These are phyloP conservation scores for Cenchrus fungigraminus DNA, from an alignment of 176 grass and related monocot genomes.

Conservation along the genomic window DNA sequence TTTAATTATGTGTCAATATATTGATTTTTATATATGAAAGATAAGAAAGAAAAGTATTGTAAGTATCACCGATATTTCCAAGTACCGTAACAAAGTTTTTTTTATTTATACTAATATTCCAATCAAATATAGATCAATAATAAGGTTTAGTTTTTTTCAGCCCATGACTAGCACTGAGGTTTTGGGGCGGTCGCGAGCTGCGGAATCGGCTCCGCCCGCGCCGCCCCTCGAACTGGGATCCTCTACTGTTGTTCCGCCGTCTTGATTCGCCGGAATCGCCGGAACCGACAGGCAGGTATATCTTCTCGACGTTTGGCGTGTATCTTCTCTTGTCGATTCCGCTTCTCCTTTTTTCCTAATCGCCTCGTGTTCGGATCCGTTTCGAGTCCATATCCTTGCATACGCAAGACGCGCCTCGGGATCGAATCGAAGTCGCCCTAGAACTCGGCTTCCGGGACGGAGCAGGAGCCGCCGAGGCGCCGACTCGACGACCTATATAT, in stretches of 20 bases:
- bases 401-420: not conserved
- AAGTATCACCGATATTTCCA: no score
- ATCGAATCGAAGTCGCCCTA: not conserved
- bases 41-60: no score
- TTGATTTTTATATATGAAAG: no score
- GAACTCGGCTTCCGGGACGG: not conserved
- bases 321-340: not conserved
- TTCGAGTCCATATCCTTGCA: slow-evolving; percentile 9
- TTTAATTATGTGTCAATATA: no score
- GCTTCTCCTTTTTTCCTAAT: slow-evolving; percentile 6
- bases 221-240: not conserved
- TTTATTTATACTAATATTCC: no score
- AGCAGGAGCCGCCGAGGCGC: slow-evolving; percentile 21
- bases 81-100: no score
- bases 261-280: not conserved
- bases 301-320: not conserved
- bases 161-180: not conserved
- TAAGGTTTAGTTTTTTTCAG: no score
- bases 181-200: not conserved
- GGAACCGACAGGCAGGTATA: not conserved
- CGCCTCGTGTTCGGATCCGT: not conserved
- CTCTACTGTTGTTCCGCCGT: not conserved
- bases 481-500: slow-evolving; percentile 39
- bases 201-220: not conserved
- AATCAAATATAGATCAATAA: no score